Percentiles rank a stretch among this genome's conserved stretches.
These are phyloP conservation scores for Aspergillus biplanus DNA, from an alignment of 495 filamentous ascomycete genomes.

Conservation along the genomic window DNA sequence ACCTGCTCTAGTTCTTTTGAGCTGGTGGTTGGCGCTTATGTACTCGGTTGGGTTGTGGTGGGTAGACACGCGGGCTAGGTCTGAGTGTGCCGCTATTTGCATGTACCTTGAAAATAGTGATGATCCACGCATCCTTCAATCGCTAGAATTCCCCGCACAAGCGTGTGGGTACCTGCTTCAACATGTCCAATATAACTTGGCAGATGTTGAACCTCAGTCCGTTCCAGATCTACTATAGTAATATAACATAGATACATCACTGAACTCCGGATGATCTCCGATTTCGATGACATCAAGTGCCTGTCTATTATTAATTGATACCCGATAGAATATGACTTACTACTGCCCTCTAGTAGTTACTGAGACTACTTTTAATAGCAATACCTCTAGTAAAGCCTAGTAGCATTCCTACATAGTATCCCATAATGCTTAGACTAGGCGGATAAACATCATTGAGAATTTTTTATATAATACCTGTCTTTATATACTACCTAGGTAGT, in stretches of 20 bases:
- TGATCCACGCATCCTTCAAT: constrained; percentile 9
- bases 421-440: too few species aligned
- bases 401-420: too few species aligned
- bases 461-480: too few species aligned
- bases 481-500: too few species aligned
- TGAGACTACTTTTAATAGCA: too few species aligned
- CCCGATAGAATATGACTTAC: too few species aligned
- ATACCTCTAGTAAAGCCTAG: too few species aligned
- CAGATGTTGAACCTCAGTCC: neutral
- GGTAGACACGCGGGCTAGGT: constrained; percentile 39
- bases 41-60: constrained; percentile 42
- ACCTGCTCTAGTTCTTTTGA: constrained; percentile 47
- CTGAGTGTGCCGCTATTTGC: constrained; percentile 53
- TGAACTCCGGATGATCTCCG: neutral
- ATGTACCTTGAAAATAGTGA: constrained; percentile 38
- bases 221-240: neutral
- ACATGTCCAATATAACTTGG: constrained; percentile 1
- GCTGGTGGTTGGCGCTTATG: constrained; percentile 49
- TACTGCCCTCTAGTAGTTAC: too few species aligned
- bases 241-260: neutral
- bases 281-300: neutral
- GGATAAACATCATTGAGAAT: too few species aligned
- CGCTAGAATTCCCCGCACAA: constrained; percentile 19
- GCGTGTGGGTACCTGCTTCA: constrained; percentile 20
- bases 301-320: too few species aligned